These are phyloP conservation scores for Fusarium poae DNA, from an alignment of 2,329 filamentous ascomycete genomes.

Conservation along the genomic window DNA sequence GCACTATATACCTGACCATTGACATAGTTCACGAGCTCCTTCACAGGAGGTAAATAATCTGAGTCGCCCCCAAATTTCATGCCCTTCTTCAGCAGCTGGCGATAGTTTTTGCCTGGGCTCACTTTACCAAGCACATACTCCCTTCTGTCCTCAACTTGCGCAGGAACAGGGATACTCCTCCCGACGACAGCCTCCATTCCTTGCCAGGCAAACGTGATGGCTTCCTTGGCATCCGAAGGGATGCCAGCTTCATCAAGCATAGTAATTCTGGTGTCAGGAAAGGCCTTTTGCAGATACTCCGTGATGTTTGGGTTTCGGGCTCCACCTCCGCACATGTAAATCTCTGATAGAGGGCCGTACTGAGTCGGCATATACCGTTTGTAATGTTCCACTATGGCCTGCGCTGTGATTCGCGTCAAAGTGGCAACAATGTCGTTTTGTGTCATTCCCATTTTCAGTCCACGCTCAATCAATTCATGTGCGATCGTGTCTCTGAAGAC, in stretches of 20 bases:
- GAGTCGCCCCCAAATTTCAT: background rate
- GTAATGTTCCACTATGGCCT: conserved; percentile 1
- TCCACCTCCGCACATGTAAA: conserved; percentile 1
- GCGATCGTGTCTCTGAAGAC: conserved; percentile 1
- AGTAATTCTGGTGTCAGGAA: background rate
- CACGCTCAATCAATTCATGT: background rate
- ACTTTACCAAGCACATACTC: background rate
- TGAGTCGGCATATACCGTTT: conserved; percentile 1
- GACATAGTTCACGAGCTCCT: background rate
- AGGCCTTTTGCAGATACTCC: background rate
- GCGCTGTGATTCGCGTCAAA: conserved; percentile 1
- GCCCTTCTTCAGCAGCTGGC: background rate
- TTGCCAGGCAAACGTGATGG: conserved; percentile 2
- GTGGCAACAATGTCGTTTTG: background rate
- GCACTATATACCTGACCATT: background rate
- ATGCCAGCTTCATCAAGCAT: conserved; percentile 3
- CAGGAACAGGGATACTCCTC: background rate
- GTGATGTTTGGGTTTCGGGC: conserved; percentile 1
- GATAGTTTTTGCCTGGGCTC: background rate
- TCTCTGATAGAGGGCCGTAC: background rate
- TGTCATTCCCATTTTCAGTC: background rate
- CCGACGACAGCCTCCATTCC: conserved; percentile 2
- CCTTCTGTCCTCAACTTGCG: background rate
- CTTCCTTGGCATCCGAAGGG: conserved; percentile 5
- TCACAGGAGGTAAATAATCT: background rate